Conservation (phyloP, 164 flowering plant genomes). For the Annona squamosa region DNA sequence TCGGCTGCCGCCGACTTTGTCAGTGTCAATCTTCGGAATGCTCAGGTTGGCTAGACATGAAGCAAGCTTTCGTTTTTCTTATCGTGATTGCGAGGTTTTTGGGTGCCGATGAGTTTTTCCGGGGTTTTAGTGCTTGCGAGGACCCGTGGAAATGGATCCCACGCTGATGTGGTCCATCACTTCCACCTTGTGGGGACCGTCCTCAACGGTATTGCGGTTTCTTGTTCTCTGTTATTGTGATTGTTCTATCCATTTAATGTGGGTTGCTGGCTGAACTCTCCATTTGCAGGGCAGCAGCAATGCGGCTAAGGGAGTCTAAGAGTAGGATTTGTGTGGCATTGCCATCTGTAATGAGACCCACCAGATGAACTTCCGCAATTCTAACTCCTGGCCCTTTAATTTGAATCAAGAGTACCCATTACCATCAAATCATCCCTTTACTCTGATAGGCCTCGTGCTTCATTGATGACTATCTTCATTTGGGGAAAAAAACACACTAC, state of each 20-base stretch:
- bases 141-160: background rate
- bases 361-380: background rate
- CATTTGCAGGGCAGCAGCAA: too few relatives aligned
- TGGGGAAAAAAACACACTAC: background rate
- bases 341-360: background rate
- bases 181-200: background rate
- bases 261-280: background rate
- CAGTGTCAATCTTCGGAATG: conserved; percentile 33
- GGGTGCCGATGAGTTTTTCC: background rate
- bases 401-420: background rate
- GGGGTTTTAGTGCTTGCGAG: background rate
- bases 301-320: too few relatives aligned
- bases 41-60: conserved; percentile 37
- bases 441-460: background rate
- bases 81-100: background rate
- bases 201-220: background rate
- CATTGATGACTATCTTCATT: background rate
- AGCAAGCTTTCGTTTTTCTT: background rate
- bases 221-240: background rate
- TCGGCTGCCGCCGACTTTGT: conserved; percentile 12
- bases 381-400: background rate
- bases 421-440: background rate
- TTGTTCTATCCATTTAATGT: background rate
- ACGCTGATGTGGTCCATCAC: background rate
- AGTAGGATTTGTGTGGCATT: too few relatives aligned